phyloP scores from a whole-genome alignment of 108 stramenopile species.

The Pseudonitzschia pungens region DNA sequence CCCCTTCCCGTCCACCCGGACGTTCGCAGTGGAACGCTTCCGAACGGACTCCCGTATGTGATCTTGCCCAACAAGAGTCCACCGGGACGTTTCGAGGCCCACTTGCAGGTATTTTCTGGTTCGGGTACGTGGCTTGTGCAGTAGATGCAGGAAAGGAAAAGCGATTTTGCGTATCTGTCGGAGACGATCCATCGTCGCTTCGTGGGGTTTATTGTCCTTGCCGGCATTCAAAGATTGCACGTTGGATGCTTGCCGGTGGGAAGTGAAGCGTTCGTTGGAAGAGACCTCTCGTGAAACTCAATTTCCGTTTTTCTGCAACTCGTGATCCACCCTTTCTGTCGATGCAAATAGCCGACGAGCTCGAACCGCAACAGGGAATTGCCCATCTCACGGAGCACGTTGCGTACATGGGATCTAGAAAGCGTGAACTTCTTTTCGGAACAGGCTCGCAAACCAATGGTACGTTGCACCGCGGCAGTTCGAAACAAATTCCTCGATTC shows the following conservation, averaged over 20 bases:
- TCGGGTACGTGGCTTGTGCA: constrained; percentile 43
- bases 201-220: not conserved
- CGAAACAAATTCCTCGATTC: not conserved
- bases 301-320: constrained; percentile 11
- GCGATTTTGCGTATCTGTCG: not conserved
- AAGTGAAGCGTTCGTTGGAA: not conserved
- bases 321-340: constrained; percentile 10
- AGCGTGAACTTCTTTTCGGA: constrained; percentile 93
- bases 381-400: constrained; percentile 98
- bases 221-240: not conserved
- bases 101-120: constrained; percentile 93
- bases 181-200: not conserved
- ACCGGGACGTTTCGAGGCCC: constrained; percentile 93
- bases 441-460: constrained; percentile 92
- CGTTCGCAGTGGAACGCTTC: constrained; percentile 68
- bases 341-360: constrained; percentile 71
- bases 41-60: constrained; percentile 91
- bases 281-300: not conserved
- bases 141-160: not conserved
- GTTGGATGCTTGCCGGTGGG: not conserved
- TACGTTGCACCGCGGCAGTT: not conserved
- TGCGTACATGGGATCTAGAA: constrained; percentile 97
- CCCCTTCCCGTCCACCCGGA: constrained; percentile 79
- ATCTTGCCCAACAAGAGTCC: constrained; percentile 94
- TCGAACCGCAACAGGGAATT: constrained; percentile 94